A percentile compares a stretch with the other conserved stretches of the same genome.
These are phyloP conservation scores for Ampelocalamus luodianensis DNA, from an alignment of 176 grass and related monocot genomes.

Conservation along the genomic window DNA sequence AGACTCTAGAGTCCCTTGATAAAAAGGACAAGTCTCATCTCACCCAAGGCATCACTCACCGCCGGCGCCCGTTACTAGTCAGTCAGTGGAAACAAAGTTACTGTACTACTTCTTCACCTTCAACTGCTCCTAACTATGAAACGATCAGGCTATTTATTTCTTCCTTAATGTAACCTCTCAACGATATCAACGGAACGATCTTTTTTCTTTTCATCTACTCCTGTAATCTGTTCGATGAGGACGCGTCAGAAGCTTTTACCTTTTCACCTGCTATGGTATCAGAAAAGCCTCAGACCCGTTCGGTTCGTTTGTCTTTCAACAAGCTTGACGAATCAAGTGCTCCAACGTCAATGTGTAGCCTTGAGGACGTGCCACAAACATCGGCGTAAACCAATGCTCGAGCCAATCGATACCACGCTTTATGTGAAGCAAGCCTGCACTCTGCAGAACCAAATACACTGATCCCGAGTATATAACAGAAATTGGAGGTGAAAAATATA, in stretches of 20 bases:
- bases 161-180: not conserved
- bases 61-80: no score
- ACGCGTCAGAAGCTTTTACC: no score
- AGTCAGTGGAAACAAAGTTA: not conserved
- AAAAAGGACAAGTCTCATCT: no score
- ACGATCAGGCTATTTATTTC: not conserved
- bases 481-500: not conserved
- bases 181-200: not conserved
- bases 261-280: not conserved
- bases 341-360: not conserved
- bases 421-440: not conserved
- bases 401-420: not conserved
- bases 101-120: not conserved
- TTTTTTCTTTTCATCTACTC: not conserved
- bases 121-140: not conserved
- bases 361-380: not conserved
- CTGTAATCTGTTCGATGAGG: no score
- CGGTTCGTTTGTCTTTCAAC: no score
- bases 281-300: not conserved
- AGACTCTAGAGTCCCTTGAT: no score
- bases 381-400: not conserved
- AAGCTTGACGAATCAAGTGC: no score
- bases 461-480: not conserved
- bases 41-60: no score
- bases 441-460: not conserved